A percentile compares a stretch with the other conserved stretches of the same genome.
phyloP scores from a whole-genome alignment of 805 yeast species.

The Nakazawaea ernobii region DNA sequence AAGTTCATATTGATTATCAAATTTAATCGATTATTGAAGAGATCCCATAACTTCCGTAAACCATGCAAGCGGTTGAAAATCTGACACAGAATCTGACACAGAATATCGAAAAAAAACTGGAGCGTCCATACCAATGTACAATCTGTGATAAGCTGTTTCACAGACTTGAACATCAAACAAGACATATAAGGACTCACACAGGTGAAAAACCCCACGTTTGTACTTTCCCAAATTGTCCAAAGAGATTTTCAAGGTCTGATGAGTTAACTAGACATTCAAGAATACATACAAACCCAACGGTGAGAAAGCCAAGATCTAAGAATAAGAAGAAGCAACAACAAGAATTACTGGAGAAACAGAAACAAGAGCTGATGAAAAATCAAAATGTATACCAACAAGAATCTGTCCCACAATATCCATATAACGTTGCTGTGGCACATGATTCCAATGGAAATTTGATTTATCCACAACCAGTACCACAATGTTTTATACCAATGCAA shows the following conservation, averaged over 20 bases:
- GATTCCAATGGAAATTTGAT: constrained; percentile 6
- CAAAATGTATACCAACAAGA: background rate
- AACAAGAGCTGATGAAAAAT: background rate
- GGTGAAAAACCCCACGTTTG: constrained; percentile 82
- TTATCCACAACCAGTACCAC: constrained; percentile 15
- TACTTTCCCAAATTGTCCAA: constrained; percentile 63
- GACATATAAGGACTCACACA: constrained; percentile 76
- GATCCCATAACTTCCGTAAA: background rate
- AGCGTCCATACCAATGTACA: constrained; percentile 66
- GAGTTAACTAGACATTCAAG: constrained; percentile 70
- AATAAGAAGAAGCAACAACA: constrained; percentile 27
- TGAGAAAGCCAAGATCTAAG: constrained; percentile 53
- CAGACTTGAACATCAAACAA: constrained; percentile 70
- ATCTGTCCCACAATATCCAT: constrained; percentile 1
- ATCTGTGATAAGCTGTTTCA: constrained; percentile 72
- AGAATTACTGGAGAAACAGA: constrained; percentile 8
- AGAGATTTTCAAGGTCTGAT: constrained; percentile 64
- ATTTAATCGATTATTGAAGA: too few relatives aligned
- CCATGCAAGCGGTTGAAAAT: background rate
- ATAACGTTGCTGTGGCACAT: constrained; percentile 11
- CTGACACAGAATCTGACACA: background rate
- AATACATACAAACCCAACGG: constrained; percentile 67
- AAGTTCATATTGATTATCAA: too few relatives aligned
- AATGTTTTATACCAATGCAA: constrained; percentile 3
- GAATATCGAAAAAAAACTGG: constrained; percentile 27